Evolutionary conservation across 768 basidiomycete genomes (phyloP).

Genomic region (Hericium alpestre): DNA sequence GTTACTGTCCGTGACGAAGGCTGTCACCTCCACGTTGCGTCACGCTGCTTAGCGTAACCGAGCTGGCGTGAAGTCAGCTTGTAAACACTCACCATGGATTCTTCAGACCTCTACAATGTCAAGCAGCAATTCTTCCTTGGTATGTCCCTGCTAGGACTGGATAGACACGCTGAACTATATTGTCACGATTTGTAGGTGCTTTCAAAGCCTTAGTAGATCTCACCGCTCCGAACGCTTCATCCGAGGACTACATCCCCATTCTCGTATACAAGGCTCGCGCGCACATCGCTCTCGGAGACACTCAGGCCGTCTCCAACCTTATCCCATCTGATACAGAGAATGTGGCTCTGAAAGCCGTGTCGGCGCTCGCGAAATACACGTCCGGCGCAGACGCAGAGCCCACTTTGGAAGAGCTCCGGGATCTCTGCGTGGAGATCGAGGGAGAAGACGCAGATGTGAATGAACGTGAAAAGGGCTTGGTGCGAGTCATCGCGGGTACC

Average conservation of each 20-base stretch:
- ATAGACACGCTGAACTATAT: background rate
- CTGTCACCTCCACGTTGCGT: background rate
- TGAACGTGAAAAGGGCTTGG: slow-evolving; percentile 61
- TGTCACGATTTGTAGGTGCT: slow-evolving; percentile 35
- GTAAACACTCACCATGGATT: slow-evolving; percentile 34
- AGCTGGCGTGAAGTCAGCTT: background rate
- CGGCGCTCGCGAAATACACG: slow-evolving; percentile 65
- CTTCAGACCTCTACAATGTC: slow-evolving; percentile 54
- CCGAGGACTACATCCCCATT: slow-evolving; percentile 52
- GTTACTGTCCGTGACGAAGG: background rate
- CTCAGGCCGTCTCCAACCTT: slow-evolving; percentile 44
- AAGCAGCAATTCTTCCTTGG: slow-evolving; percentile 73
- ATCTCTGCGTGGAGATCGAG: slow-evolving; percentile 80
- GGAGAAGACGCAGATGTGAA: slow-evolving; percentile 59
- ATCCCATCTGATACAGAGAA: slow-evolving; percentile 51
- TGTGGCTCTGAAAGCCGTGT: slow-evolving; percentile 58
- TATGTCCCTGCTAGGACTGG: slow-evolving; percentile 16
- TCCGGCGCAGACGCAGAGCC: slow-evolving; percentile 34
- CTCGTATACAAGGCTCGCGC: slow-evolving; percentile 75
- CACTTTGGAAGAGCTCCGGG: slow-evolving; percentile 71
- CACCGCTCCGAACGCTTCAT: slow-evolving; percentile 47
- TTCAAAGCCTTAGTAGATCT: slow-evolving; percentile 51
- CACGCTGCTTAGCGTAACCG: background rate
- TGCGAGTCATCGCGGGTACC: slow-evolving; percentile 75
- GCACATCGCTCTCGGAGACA: slow-evolving; percentile 56